Evolutionary conservation across 1,139 yeast species (phyloP).

Genomic region (Saccharomyces hybrid): DNA sequence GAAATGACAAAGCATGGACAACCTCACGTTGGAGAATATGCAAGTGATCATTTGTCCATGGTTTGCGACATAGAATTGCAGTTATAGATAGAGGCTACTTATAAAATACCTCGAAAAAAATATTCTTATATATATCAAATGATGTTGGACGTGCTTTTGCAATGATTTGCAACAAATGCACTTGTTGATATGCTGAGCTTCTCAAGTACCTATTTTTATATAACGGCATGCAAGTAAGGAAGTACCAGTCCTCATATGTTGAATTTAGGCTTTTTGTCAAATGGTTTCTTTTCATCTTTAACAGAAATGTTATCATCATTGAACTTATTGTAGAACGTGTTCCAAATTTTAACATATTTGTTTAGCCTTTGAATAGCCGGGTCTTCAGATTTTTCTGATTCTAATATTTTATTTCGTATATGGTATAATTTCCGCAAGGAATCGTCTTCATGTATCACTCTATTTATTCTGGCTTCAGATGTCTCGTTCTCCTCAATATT

Average conservation of each 20-base stretch:
- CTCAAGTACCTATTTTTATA: neutral
- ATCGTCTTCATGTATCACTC: constrained; percentile 31
- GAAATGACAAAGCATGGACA: constrained; percentile 78
- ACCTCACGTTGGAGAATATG: constrained; percentile 75
- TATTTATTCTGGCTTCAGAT: constrained; percentile 17
- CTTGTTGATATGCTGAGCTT: neutral
- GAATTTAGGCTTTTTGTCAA: neutral
- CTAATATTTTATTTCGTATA: constrained; percentile 22
- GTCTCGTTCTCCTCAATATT: constrained; percentile 29
- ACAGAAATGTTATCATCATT: constrained; percentile 2
- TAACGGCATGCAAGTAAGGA: neutral
- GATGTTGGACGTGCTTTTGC: neutral
- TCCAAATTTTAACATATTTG: constrained; percentile 25
- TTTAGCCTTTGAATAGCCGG: constrained; percentile 16
- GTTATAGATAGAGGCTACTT: neutral
- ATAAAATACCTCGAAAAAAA: neutral
- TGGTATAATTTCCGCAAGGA: constrained; percentile 27
- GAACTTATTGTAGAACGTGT: constrained; percentile 17
- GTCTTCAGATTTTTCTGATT: constrained; percentile 17
- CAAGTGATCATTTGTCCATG: constrained; percentile 81
- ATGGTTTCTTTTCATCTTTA: neutral
- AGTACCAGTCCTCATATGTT: neutral
- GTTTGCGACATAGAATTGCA: constrained; percentile 32
- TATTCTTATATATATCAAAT: neutral
- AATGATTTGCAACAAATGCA: no score